These are phyloP conservation scores for Lactuca sativa DNA, from an alignment of 129 eudicot species.

Conservation along the genomic window DNA sequence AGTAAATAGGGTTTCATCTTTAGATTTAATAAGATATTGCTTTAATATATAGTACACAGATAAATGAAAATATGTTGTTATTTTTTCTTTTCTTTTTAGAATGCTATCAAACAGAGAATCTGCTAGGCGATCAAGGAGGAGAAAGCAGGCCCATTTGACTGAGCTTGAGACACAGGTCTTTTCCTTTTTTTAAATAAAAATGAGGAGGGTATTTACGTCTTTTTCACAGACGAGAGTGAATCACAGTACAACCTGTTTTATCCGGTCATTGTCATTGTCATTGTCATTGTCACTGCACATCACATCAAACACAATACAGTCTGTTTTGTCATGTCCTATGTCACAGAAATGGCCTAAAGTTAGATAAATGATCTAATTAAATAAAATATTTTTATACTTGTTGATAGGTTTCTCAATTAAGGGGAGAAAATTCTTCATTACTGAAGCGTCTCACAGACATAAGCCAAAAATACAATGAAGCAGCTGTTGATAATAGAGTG, in stretches of 20 bases:
- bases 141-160: constrained; percentile 95
- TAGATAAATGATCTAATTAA: constrained; percentile 1
- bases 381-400: constrained; percentile 5
- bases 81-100: constrained; percentile 38
- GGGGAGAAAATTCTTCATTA: constrained; percentile 86
- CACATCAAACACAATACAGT: no score
- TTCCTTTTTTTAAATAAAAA: not conserved
- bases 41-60: not conserved
- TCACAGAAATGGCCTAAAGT: not conserved
- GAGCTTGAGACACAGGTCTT: constrained; percentile 94
- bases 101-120: constrained; percentile 99
- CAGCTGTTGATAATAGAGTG: constrained; percentile 98
- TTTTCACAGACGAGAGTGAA: not conserved
- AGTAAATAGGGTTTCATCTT: not conserved
- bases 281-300: no score
- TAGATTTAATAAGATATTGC: no score
- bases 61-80: not conserved
- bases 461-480: constrained; percentile 95
- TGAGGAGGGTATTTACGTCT: not conserved
- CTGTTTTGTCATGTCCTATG: no score
- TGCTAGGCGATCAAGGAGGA: constrained; percentile 90
- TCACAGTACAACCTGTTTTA: no score
- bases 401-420: constrained; percentile 82
- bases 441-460: constrained; percentile 79
- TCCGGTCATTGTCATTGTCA: no score